Percentiles rank a stretch among this genome's conserved stretches.
Evolutionary conservation across 768 basidiomycete genomes (phyloP).

Genomic region (Termitomyces sp.): DNA sequence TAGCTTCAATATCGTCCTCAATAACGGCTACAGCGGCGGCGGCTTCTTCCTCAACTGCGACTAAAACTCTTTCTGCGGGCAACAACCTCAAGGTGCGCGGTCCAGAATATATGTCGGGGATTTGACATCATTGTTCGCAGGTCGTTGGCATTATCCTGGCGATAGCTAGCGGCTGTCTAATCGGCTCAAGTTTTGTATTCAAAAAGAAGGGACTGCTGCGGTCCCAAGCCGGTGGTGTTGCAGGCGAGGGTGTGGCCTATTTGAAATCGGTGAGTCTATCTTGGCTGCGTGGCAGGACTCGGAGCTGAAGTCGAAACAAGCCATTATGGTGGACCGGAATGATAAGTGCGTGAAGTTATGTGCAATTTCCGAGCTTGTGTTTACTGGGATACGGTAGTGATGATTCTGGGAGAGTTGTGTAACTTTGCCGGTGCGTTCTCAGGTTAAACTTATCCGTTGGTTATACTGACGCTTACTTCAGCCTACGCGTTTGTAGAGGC

Average conservation of each 20-base stretch:
- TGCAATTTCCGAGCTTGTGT: background rate
- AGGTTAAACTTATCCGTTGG: slow-evolving; percentile 24
- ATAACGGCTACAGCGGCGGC: slow-evolving; percentile 34
- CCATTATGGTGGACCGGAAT: slow-evolving; percentile 94
- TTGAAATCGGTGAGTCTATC: slow-evolving; percentile 77
- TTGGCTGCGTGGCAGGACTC: slow-evolving; percentile 1
- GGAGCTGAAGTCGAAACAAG: slow-evolving; percentile 36
- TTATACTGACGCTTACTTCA: slow-evolving; percentile 26
- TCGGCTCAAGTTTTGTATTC: slow-evolving; percentile 92
- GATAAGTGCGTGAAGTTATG: slow-evolving; percentile 55
- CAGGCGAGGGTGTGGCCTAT: slow-evolving; percentile 90
- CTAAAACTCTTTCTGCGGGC: slow-evolving; percentile 34
- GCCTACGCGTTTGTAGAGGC: slow-evolving; percentile 91
- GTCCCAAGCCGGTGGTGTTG: slow-evolving; percentile 75
- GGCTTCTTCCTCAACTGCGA: slow-evolving; percentile 37
- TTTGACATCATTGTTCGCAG: slow-evolving; percentile 33
- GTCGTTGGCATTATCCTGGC: slow-evolving; percentile 79
- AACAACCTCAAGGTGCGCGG: slow-evolving; percentile 52
- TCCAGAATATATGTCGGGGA: background rate
- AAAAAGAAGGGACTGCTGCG: slow-evolving; percentile 93
- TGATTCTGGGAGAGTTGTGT: slow-evolving; percentile 89
- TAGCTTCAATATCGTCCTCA: slow-evolving; percentile 32
- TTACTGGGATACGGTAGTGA: slow-evolving; percentile 50
- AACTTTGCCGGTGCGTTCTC: slow-evolving; percentile 71
- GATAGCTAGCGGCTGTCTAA: slow-evolving; percentile 77